phyloP scores from a whole-genome alignment of 169 alveolate species.

The Plasmodium knowlesi region DNA sequence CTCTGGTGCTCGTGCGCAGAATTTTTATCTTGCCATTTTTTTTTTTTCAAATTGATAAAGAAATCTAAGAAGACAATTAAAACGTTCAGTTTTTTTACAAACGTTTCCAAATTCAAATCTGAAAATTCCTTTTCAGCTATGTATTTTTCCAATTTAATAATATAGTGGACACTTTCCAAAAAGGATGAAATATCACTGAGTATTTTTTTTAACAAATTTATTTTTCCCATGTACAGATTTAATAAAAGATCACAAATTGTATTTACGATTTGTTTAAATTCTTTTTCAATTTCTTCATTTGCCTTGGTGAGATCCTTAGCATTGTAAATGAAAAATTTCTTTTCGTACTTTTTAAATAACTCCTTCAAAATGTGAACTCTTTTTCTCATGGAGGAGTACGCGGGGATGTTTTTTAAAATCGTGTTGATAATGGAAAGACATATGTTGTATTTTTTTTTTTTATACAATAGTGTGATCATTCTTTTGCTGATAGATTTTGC shows the following conservation, averaged over 20 bases:
- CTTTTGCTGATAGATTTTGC: slow-evolving; percentile 36
- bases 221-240: slow-evolving; percentile 51
- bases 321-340: slow-evolving; percentile 22
- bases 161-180: slow-evolving; percentile 29
- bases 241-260: slow-evolving; percentile 41
- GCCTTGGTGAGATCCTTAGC: slow-evolving; percentile 20
- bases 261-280: slow-evolving; percentile 38
- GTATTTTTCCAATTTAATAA: slow-evolving; percentile 41
- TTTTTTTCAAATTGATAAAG: slow-evolving; percentile 21
- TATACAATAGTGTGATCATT: slow-evolving; percentile 30
- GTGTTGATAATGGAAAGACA: slow-evolving; percentile 30
- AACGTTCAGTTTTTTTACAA: slow-evolving; percentile 6
- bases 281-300: slow-evolving; percentile 67
- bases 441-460: slow-evolving; percentile 57
- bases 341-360: slow-evolving; percentile 46
- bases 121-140: neutral
- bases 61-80: slow-evolving; percentile 3
- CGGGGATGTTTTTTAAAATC: slow-evolving; percentile 48
- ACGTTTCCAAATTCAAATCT: neutral
- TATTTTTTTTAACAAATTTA: slow-evolving; percentile 35
- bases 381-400: slow-evolving; percentile 46
- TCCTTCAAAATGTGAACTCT: slow-evolving; percentile 26
- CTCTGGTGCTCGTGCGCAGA: neutral
- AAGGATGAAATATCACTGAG: slow-evolving; percentile 15
- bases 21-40: neutral